phyloP scores from a whole-genome alignment of 495 filamentous ascomycete genomes.

The Podospora tetraspora region DNA sequence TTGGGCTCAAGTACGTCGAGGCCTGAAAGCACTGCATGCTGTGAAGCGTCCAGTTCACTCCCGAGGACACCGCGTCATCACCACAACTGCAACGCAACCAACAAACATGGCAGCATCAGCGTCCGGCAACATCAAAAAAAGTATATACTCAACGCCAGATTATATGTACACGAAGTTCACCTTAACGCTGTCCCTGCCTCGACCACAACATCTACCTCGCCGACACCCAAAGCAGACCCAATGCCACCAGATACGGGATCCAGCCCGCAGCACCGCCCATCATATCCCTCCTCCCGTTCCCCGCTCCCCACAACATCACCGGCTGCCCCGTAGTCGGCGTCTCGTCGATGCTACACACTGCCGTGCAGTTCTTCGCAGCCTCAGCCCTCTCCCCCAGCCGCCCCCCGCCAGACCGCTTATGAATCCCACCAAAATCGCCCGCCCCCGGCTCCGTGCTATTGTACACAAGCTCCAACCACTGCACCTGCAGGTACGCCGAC shows the following conservation, averaged over 20 bases:
- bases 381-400: neutral
- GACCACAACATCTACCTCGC: slow-evolving; percentile 3
- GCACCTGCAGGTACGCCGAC: slow-evolving; percentile 60
- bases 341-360: slow-evolving; percentile 49
- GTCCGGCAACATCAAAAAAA: neutral
- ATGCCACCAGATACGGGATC: slow-evolving; percentile 5
- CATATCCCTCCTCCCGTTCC: slow-evolving; percentile 2
- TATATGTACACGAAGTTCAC: neutral
- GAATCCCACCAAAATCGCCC: neutral
- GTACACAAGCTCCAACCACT: slow-evolving; percentile 70
- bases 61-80: neutral
- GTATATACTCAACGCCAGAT: neutral
- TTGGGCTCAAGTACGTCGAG: neutral
- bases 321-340: slow-evolving; percentile 37
- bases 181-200: neutral
- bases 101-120: neutral
- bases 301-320: slow-evolving; percentile 36
- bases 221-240: slow-evolving; percentile 9
- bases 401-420: neutral
- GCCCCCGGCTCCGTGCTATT: slow-evolving; percentile 43
- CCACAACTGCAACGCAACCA: neutral
- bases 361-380: slow-evolving; percentile 23
- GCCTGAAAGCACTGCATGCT: neutral
- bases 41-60: neutral
- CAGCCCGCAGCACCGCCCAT: slow-evolving; percentile 6